Evolutionary conservation across 495 filamentous ascomycete species (phyloP).

Genomic region (Lophiotrema nucula): DNA sequence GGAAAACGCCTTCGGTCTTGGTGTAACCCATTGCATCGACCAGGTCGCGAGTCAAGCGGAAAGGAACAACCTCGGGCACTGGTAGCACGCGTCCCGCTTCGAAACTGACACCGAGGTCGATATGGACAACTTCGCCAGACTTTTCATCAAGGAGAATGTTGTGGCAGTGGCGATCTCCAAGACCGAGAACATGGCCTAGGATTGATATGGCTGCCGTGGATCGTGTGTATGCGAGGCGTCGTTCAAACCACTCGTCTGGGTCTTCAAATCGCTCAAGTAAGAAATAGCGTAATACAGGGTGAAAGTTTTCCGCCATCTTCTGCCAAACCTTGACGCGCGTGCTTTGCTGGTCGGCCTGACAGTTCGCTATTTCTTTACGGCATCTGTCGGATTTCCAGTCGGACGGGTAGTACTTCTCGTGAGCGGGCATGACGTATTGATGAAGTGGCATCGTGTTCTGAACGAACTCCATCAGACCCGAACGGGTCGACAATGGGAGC

Average conservation of each 20-base stretch:
- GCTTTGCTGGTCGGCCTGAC: slow-evolving; percentile 64
- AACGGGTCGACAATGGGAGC: slow-evolving; percentile 73
- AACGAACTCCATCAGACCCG: slow-evolving; percentile 98
- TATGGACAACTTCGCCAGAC: slow-evolving; percentile 92
- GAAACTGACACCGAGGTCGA: slow-evolving; percentile 94
- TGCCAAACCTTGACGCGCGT: slow-evolving; percentile 71
- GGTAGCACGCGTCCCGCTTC: slow-evolving; percentile 92
- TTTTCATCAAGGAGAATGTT: slow-evolving; percentile 91
- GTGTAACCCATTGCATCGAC: slow-evolving; percentile 97
- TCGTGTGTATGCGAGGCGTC: slow-evolving; percentile 82
- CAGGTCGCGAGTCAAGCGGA: slow-evolving; percentile 90
- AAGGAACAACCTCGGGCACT: slow-evolving; percentile 91
- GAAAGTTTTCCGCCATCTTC: slow-evolving; percentile 73
- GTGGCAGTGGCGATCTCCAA: slow-evolving; percentile 95
- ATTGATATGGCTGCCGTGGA: slow-evolving; percentile 94
- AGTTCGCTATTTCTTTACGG: slow-evolving; percentile 72
- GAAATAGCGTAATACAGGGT: slow-evolving; percentile 94
- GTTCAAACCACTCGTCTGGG: slow-evolving; percentile 92
- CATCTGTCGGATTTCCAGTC: slow-evolving; percentile 73
- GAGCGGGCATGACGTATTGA: slow-evolving; percentile 87
- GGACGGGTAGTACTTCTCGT: slow-evolving; percentile 79
- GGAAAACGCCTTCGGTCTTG: slow-evolving; percentile 91
- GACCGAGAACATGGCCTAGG: slow-evolving; percentile 85
- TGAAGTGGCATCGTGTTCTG: slow-evolving; percentile 85
- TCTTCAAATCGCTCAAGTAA: slow-evolving; percentile 93